Evolutionary conservation across 1,284 basidiomycete genomes (phyloP).

Genomic region (Ceratobasidium sp.): DNA sequence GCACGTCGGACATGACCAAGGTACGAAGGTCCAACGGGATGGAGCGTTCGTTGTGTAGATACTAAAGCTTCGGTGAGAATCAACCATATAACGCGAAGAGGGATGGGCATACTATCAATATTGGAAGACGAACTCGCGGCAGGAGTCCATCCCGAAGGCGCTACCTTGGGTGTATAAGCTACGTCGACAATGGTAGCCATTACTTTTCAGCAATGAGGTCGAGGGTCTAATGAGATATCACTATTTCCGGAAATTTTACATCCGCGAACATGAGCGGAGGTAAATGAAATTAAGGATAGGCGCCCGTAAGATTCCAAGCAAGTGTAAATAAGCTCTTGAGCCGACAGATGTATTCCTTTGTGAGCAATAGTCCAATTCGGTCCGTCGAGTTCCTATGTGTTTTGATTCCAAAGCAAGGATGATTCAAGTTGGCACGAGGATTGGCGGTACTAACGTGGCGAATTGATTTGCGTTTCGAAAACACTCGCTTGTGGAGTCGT

Average conservation of each 20-base stretch:
- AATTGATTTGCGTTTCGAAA: background rate
- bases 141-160: constrained; percentile 31
- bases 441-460: background rate
- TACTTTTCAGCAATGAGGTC: background rate
- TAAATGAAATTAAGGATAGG: background rate
- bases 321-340: background rate
- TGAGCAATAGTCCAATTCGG: no score
- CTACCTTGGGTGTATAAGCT: constrained; percentile 23
- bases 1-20: constrained; percentile 81
- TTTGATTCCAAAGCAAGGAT: no score
- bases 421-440: background rate
- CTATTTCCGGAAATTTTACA: constrained; percentile 36
- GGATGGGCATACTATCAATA: constrained; percentile 37
- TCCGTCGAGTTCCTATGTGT: no score
- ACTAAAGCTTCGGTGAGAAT: background rate
- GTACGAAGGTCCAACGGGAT: constrained; percentile 87
- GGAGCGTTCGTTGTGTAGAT: constrained; percentile 58
- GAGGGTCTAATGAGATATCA: constrained; percentile 21
- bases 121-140: constrained; percentile 21
- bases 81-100: background rate
- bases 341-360: background rate
- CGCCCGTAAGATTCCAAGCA: background rate
- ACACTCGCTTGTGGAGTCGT: no score
- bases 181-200: constrained; percentile 40
- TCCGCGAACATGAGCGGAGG: constrained; percentile 16